Conservation (phyloP, 768 basidiomycete genomes). For the Antrodiella citrinella region DNA sequence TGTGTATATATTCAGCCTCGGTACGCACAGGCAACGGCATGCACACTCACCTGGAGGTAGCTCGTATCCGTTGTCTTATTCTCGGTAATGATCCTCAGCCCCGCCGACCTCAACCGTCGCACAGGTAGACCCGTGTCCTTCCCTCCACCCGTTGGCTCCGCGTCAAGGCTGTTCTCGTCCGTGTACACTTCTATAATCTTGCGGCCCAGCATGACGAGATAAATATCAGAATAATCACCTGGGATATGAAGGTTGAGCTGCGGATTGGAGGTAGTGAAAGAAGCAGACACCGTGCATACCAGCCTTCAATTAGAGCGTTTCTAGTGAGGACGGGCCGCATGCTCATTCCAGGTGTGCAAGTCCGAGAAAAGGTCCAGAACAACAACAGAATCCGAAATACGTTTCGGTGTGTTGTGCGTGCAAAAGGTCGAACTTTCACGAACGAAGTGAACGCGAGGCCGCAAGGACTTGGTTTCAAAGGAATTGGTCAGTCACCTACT, state of each 20-base stretch:
- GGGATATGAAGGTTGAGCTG: not conserved
- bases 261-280: not conserved
- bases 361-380: not conserved
- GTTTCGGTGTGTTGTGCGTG: too few relatives aligned
- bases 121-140: conserved; percentile 8
- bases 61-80: conserved; percentile 2
- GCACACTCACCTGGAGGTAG: not conserved
- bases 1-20: too few relatives aligned
- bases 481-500: too few relatives aligned
- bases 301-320: not conserved
- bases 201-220: conserved; percentile 8
- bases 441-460: too few relatives aligned
- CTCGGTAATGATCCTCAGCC: conserved; percentile 13
- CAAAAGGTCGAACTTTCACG: too few relatives aligned
- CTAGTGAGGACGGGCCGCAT: not conserved
- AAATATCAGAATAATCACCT: not conserved
- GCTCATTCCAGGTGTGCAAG: too few relatives aligned
- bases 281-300: not conserved
- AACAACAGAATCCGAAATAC: not conserved
- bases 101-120: conserved; percentile 9
- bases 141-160: not conserved
- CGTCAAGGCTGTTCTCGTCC: conserved; percentile 1
- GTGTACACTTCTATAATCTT: conserved; percentile 6
- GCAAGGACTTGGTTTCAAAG: too few relatives aligned
- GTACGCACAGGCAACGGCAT: too few relatives aligned